Percentiles rank a stretch among this genome's conserved stretches.
Conservation (phyloP, 2,329 filamentous ascomycete genomes). For the Thelonectria blattea region DNA sequence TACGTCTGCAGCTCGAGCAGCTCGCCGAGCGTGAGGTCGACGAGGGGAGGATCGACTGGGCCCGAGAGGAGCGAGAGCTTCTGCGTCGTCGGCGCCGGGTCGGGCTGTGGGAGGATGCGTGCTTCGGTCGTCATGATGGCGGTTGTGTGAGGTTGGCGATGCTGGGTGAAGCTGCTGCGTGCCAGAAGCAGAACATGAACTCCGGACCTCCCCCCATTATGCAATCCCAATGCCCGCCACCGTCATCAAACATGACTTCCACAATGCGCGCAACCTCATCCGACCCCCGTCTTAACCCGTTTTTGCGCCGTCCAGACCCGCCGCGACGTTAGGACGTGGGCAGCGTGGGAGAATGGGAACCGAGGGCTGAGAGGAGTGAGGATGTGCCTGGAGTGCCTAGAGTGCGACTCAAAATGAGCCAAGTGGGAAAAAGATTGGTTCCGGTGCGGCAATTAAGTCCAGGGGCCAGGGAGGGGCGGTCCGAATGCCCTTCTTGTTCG, state of each 20-base stretch:
- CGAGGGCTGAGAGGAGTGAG: not conserved
- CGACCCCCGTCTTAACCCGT: not conserved
- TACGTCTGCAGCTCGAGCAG: constrained; percentile 74
- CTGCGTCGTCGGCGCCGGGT: constrained; percentile 42
- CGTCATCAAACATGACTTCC: not conserved
- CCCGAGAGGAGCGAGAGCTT: constrained; percentile 69
- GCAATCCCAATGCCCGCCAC: not conserved
- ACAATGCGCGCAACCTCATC: not conserved
- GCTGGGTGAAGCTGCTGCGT: not conserved
- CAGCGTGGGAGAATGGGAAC: not conserved
- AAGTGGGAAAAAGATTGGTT: not conserved
- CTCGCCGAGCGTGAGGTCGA: constrained; percentile 75
- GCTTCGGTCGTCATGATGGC: constrained; percentile 41
- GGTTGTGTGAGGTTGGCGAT: not conserved
- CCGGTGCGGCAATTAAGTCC: not conserved
- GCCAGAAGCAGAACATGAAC: constrained; percentile 1
- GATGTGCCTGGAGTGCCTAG: not conserved
- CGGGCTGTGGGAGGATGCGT: constrained; percentile 35
- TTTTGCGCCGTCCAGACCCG: not conserved
- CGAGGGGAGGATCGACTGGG: constrained; percentile 69
- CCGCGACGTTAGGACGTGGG: not conserved
- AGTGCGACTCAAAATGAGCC: not conserved
- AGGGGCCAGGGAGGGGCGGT: not conserved
- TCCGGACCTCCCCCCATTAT: constrained; percentile 8
- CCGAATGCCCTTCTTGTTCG: not conserved